phyloP scores from a whole-genome alignment of 768 basidiomycete species.

The Leucocoprinus birnbaumii region DNA sequence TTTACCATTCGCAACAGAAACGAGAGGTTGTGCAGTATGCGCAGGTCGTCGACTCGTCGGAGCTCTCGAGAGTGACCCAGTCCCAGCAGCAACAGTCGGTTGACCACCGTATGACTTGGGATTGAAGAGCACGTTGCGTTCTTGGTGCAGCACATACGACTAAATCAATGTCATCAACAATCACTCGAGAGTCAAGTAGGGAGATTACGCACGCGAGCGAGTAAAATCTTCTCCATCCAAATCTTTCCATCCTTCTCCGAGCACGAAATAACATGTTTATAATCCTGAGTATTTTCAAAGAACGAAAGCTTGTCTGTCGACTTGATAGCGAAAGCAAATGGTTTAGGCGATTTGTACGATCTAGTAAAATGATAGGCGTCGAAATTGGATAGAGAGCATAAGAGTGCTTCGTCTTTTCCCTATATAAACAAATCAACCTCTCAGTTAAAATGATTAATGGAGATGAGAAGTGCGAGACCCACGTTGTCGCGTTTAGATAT shows the following conservation, averaged over 20 bases:
- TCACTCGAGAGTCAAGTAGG: neutral
- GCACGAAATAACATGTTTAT: conserved; percentile 83
- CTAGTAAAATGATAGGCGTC: conserved; percentile 84
- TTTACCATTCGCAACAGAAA: conserved; percentile 32
- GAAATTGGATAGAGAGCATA: conserved; percentile 88
- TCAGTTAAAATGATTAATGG: conserved; percentile 8
- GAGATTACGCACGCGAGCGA: conserved; percentile 68
- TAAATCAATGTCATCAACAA: conserved; percentile 25
- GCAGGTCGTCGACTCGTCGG: conserved; percentile 26
- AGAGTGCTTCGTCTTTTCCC: conserved; percentile 80
- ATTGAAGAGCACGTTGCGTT: conserved; percentile 65
- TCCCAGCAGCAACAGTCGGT: conserved; percentile 12
- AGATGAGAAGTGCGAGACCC: conserved; percentile 19
- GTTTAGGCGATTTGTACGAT: conserved; percentile 77
- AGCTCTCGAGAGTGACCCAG: conserved; percentile 32
- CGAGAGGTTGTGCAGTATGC: conserved; percentile 34
- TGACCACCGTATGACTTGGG: conserved; percentile 28
- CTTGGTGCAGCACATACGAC: conserved; percentile 85
- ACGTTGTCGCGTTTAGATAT: conserved; percentile 89
- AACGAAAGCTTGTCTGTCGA: conserved; percentile 82
- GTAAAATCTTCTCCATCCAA: conserved; percentile 79
- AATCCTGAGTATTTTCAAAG: conserved; percentile 88
- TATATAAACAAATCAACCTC: conserved; percentile 35
- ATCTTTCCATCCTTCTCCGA: conserved; percentile 66
- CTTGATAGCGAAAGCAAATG: conserved; percentile 83